phyloP scores from a whole-genome alignment of 768 basidiomycete genomes.

The Rubroboletus satanas region DNA sequence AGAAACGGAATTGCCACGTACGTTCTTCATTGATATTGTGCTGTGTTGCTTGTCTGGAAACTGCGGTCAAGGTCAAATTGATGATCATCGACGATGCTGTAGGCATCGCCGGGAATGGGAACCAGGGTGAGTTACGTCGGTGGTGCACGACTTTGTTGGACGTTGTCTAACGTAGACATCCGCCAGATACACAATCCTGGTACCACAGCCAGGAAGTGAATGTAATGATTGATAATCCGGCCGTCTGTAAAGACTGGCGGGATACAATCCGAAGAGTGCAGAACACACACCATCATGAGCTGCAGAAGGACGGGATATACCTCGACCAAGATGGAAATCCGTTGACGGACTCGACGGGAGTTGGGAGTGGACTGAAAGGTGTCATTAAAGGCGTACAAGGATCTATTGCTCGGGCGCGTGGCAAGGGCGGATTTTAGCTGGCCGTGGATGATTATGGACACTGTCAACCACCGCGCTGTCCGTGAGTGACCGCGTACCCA shows the following conservation, averaged over 20 bases:
- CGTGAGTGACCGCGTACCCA: background rate
- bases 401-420: slow-evolving; percentile 40
- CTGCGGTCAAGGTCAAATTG: slow-evolving; percentile 47
- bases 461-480: background rate
- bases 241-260: slow-evolving; percentile 53
- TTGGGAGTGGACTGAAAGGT: slow-evolving; percentile 36
- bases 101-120: slow-evolving; percentile 66
- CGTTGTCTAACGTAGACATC: slow-evolving; percentile 1
- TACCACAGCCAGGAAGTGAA: slow-evolving; percentile 72
- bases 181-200: slow-evolving; percentile 60
- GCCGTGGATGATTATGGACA: background rate
- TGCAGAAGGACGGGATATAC: slow-evolving; percentile 54
- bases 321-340: slow-evolving; percentile 44
- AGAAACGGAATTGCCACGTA: slow-evolving; percentile 69
- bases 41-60: background rate
- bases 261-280: slow-evolving; percentile 49
- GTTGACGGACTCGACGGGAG: slow-evolving; percentile 36
- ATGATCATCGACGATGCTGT: slow-evolving; percentile 64
- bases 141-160: background rate
- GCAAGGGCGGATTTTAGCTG: slow-evolving; percentile 38
- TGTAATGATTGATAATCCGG: slow-evolving; percentile 55
- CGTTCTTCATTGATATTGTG: slow-evolving; percentile 10
- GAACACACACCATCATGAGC: slow-evolving; percentile 50
- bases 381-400: slow-evolving; percentile 42
- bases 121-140: slow-evolving; percentile 43